Evolutionary conservation across 306 rosid species (phyloP).

Genomic region (Prinsepia uniflora): DNA sequence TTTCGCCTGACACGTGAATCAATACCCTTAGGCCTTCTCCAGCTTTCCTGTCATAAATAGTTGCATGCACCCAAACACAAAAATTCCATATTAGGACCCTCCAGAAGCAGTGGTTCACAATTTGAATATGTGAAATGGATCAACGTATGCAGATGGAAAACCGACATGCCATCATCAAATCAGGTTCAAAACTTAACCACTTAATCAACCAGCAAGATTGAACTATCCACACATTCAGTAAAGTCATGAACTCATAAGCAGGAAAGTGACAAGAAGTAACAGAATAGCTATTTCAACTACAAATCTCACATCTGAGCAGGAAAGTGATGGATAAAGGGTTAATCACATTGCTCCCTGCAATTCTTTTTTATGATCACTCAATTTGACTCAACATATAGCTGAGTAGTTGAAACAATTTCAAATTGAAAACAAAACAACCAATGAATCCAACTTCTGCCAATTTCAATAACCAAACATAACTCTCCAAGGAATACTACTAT

Average conservation of each 20-base stretch:
- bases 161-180: not conserved
- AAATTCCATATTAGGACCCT: not conserved
- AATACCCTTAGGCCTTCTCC: slow-evolving; percentile 87
- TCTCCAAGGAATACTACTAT: not conserved
- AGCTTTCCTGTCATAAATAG: slow-evolving; percentile 42
- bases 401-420: not conserved
- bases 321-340: not conserved
- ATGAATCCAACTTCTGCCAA: not conserved
- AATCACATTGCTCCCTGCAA: not conserved
- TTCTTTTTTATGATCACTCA: not conserved
- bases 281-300: not conserved
- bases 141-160: not conserved
- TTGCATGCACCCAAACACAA: not conserved
- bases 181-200: too few relatives aligned
- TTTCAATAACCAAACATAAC: not conserved
- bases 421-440: not conserved
- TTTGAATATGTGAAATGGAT: not conserved
- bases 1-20: slow-evolving; percentile 85
- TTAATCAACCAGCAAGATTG: not conserved
- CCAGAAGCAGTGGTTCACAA: not conserved
- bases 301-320: not conserved
- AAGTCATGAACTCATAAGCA: too few relatives aligned
- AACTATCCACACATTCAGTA: not conserved
- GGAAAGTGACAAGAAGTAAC: not conserved
- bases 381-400: not conserved